A percentile compares a stretch with the other conserved stretches of the same genome.
Evolutionary conservation across 495 filamentous ascomycete genomes (phyloP).

Genomic region (Tuber calosporum): DNA sequence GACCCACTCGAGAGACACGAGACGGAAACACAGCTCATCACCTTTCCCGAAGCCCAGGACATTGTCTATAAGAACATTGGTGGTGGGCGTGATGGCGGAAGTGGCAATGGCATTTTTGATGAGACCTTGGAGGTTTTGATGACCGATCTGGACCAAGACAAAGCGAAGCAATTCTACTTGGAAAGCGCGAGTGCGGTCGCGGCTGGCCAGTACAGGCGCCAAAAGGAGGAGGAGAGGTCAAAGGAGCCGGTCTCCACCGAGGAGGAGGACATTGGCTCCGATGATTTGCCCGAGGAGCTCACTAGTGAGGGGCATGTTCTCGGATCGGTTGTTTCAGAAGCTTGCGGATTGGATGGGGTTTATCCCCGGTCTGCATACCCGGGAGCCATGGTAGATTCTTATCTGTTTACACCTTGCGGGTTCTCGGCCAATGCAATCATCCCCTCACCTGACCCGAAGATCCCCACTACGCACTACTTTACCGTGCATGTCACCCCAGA

Average conservation of each 20-base stretch:
- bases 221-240: constrained; percentile 48
- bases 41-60: constrained; percentile 46
- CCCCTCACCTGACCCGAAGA: constrained; percentile 61
- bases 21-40: constrained; percentile 65
- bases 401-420: constrained; percentile 93
- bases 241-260: constrained; percentile 47
- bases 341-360: constrained; percentile 79
- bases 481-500: constrained; percentile 98
- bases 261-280: constrained; percentile 45
- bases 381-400: constrained; percentile 89
- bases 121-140: constrained; percentile 97
- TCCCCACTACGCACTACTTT: constrained; percentile 74
- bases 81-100: constrained; percentile 42
- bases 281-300: constrained; percentile 60
- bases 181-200: constrained; percentile 87
- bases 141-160: constrained; percentile 90
- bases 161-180: constrained; percentile 94
- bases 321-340: constrained; percentile 85
- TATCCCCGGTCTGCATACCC: constrained; percentile 83
- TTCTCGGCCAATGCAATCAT: constrained; percentile 98
- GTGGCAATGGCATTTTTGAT: constrained; percentile 50
- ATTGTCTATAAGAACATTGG: constrained; percentile 45
- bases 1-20: constrained; percentile 42
- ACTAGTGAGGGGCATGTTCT: constrained; percentile 92
- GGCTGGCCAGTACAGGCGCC: constrained; percentile 62